Percentiles rank a stretch among this genome's conserved stretches.
Conservation (phyloP, 257 asterid genomes). For the Rhazya stricta region DNA sequence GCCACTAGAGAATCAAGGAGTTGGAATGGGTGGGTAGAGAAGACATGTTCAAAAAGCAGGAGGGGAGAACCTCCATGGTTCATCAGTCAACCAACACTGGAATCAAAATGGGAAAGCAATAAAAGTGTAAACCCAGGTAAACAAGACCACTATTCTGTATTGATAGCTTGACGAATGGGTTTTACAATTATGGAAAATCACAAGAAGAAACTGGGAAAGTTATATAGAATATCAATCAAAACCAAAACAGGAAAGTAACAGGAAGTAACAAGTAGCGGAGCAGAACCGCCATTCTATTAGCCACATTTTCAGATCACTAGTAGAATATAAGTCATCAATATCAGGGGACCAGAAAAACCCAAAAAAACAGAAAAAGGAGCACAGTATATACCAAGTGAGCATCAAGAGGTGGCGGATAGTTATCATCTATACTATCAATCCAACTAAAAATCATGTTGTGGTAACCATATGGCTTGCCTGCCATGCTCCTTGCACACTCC, state of each 20-base stretch:
- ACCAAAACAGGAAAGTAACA: neutral
- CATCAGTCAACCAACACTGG: neutral
- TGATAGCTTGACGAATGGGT: neutral
- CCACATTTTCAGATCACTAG: neutral
- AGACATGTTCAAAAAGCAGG: neutral
- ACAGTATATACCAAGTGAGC: constrained; percentile 85
- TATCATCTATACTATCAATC: constrained; percentile 92
- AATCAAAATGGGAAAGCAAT: neutral
- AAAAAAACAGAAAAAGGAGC: neutral
- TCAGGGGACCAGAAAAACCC: neutral
- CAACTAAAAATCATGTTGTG: constrained; percentile 99
- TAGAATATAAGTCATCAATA: neutral
- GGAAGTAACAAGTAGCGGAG: neutral
- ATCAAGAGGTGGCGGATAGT: constrained; percentile 97
- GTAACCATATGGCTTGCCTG: constrained; percentile 96
- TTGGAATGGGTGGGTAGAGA: neutral
- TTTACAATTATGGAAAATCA: neutral
- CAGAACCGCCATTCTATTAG: neutral
- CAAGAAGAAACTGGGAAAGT: neutral
- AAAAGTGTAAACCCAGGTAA: neutral
- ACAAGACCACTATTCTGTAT: neutral
- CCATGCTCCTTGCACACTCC: constrained; percentile 86
- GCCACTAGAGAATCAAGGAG: no score
- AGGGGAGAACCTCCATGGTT: neutral
- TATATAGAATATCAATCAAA: neutral